Evolutionary conservation across 2,329 filamentous ascomycete genomes (phyloP), one percentile per base, ranked within the genome.

Genomic region (Periconia sp.): DNA sequence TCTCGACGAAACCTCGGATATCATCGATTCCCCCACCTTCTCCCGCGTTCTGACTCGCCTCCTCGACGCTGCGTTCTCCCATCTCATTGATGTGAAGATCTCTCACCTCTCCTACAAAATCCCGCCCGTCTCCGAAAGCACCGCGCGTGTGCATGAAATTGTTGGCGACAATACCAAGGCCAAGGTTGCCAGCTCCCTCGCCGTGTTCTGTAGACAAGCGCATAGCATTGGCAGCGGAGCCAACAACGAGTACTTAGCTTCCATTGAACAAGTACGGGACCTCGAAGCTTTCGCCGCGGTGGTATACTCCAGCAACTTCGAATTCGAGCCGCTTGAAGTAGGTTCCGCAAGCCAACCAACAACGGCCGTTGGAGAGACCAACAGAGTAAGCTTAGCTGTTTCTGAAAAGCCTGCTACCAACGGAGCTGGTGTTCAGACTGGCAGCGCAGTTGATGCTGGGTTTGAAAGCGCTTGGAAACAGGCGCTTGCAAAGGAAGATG

Each of bases 21-120:
- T 99, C 20, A 88, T 97, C 68, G 94, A 99, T 69, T 97, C 94
- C 1, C 94, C 94, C 0, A 85, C 90, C 35, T 97, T 97, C 75
- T 84, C 87, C 0, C 88, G 92, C 66, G 92, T 99, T 35, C 82
- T 97, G 43, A 91, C 89, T 2, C 85, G 90, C 53, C 83, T 97
- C 52, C 88, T 97, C 55, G 92, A 97, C 72, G 84, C 91, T 44
- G 89, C 88, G 50, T 99, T 97, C 76, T 89, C 89, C 2, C 84
- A 88, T 20, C 82, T 99, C 15, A 83, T 96, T 23, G 90, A 97
- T 67, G 82, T 85, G 65, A 94, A 94, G 74, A 84, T 97, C 50
- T 87, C 90, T 6, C 81, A 83, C 3, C 86, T 90, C 59, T 88
- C 90, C 11, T 97, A 92, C 75, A 91, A 92, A 62, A 74, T 82